Percentiles rank a stretch among this genome's conserved stretches.
Evolutionary conservation across 2,329 filamentous ascomycete genomes (phyloP).

Genomic region (Seiridium cupressi): DNA sequence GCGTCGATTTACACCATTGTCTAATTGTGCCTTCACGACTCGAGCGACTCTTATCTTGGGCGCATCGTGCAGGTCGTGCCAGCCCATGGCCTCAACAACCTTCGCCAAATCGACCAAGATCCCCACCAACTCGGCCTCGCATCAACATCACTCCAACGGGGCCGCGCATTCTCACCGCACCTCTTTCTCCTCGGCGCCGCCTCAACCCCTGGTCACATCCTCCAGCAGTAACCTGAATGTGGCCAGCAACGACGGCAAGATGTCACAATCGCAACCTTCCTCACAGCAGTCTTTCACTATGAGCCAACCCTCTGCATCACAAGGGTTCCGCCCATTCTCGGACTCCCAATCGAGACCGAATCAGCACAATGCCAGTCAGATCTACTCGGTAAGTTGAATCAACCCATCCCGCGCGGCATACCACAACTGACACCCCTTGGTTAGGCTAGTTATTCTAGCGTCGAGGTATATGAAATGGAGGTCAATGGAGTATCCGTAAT

Average conservation of each 20-base stretch:
- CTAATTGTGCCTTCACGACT: neutral
- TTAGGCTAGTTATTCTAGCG: slow-evolving; percentile 86
- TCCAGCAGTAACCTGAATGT: slow-evolving; percentile 21
- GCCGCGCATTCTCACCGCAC: slow-evolving; percentile 11
- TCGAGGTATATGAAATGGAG: slow-evolving; percentile 98
- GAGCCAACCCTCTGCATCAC: slow-evolving; percentile 51
- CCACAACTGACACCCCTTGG: neutral
- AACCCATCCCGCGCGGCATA: neutral
- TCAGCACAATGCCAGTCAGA: slow-evolving; percentile 48
- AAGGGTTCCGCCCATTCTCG: slow-evolving; percentile 40
- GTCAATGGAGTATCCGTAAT: slow-evolving; percentile 92
- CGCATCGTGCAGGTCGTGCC: slow-evolving; percentile 4
- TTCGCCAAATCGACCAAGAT: slow-evolving; percentile 22
- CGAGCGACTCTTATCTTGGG: neutral
- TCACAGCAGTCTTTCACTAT: slow-evolving; percentile 57
- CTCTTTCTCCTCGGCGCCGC: slow-evolving; percentile 12
- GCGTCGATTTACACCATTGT: neutral
- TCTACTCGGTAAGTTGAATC: slow-evolving; percentile 55
- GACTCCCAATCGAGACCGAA: slow-evolving; percentile 32
- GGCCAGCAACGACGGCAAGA: slow-evolving; percentile 30
- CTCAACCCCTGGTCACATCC: slow-evolving; percentile 13
- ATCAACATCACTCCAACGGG: slow-evolving; percentile 6
- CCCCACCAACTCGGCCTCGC: slow-evolving; percentile 10
- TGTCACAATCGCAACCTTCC: slow-evolving; percentile 47
- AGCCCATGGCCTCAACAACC: slow-evolving; percentile 37